Conservation (phyloP, 805 yeast species). For the Naumovozyma baii region DNA sequence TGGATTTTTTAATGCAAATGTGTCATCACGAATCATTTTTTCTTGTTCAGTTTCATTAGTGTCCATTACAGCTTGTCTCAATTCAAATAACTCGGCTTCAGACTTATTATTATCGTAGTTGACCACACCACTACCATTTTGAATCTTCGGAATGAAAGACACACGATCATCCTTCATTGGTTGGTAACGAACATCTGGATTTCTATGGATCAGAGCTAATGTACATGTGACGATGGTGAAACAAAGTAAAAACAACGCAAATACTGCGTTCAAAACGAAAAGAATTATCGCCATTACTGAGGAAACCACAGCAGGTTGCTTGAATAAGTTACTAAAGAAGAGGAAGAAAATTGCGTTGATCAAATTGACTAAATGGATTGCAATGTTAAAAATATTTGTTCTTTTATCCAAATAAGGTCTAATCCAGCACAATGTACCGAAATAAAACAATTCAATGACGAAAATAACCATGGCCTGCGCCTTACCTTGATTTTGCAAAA, state of each 20-base stretch:
- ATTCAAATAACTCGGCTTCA: slow-evolving; percentile 28
- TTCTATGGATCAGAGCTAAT: slow-evolving; percentile 73
- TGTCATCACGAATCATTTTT: slow-evolving; percentile 16
- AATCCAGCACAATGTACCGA: slow-evolving; percentile 52
- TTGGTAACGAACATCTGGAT: slow-evolving; percentile 91
- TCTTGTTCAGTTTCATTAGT: slow-evolving; percentile 29
- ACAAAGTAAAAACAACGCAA: slow-evolving; percentile 70
- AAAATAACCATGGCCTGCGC: slow-evolving; percentile 73
- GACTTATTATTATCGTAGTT: slow-evolving; percentile 19
- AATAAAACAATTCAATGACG: slow-evolving; percentile 62
- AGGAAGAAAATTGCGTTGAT: slow-evolving; percentile 78
- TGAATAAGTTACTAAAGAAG: slow-evolving; percentile 78
- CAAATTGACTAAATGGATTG: slow-evolving; percentile 68
- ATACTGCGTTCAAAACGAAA: slow-evolving; percentile 80
- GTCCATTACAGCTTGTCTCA: slow-evolving; percentile 30
- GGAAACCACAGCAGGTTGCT: slow-evolving; percentile 78
- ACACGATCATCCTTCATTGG: slow-evolving; percentile 96
- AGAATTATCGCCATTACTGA: slow-evolving; percentile 87
- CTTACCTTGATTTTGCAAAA: slow-evolving; percentile 71
- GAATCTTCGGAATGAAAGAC: slow-evolving; percentile 75
- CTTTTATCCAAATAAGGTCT: slow-evolving; percentile 92
- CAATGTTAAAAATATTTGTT: slow-evolving; percentile 87
- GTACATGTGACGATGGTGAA: slow-evolving; percentile 84
- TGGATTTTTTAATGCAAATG: slow-evolving; percentile 8
- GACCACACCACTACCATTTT: slow-evolving; percentile 24